These are phyloP conservation scores for Phylloporus sp. DNA, from an alignment of 768 basidiomycete species.

Conservation along the genomic window DNA sequence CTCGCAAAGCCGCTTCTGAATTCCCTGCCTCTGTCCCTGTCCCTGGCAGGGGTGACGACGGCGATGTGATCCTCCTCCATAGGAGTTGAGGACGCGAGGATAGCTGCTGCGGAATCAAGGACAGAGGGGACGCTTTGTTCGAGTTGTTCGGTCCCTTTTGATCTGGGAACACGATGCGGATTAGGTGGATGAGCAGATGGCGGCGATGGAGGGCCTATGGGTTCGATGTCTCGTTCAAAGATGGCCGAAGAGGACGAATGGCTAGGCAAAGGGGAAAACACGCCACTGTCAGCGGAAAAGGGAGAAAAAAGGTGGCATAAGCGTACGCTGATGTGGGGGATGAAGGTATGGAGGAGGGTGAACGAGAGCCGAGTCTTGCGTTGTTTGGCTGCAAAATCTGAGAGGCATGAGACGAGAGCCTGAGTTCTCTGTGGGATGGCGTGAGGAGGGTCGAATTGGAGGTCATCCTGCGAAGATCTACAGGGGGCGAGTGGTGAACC, in stretches of 20 bases:
- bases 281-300: slow-evolving; percentile 6
- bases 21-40: slow-evolving; percentile 29
- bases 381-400: slow-evolving; percentile 44
- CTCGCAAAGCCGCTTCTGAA: slow-evolving; percentile 55
- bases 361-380: slow-evolving; percentile 52
- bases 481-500: slow-evolving; percentile 30
- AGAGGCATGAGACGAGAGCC: slow-evolving; percentile 40
- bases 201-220: slow-evolving; percentile 36
- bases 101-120: slow-evolving; percentile 74
- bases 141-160: slow-evolving; percentile 66
- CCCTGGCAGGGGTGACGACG: slow-evolving; percentile 52
- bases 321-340: slow-evolving; percentile 75
- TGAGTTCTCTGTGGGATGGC: slow-evolving; percentile 35
- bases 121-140: slow-evolving; percentile 83
- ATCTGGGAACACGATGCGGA: slow-evolving; percentile 70
- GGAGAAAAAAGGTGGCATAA: slow-evolving; percentile 5
- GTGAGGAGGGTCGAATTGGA: slow-evolving; percentile 42
- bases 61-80: slow-evolving; percentile 55
- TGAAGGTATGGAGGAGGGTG: slow-evolving; percentile 72
- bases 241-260: slow-evolving; percentile 86
- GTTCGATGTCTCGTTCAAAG: slow-evolving; percentile 89
- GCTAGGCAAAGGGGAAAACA: slow-evolving; percentile 1
- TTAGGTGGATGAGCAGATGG: slow-evolving; percentile 41
- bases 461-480: slow-evolving; percentile 54
- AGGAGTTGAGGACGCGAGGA: slow-evolving; percentile 45